Evolutionary conservation across 306 rosid genomes (phyloP).

Genomic region (Vigna unguiculata): DNA sequence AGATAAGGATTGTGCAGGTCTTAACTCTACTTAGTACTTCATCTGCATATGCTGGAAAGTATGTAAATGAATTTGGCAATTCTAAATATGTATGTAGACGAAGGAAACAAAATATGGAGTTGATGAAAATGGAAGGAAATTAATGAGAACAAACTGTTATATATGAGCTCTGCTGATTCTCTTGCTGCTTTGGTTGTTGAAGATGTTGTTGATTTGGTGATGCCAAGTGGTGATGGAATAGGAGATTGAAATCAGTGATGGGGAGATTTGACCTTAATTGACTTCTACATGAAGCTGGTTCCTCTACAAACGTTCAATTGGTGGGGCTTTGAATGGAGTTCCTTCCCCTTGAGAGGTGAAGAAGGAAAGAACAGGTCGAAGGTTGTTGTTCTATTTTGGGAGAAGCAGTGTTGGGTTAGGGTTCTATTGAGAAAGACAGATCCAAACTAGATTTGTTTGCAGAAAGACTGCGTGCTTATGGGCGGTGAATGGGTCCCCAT

Average conservation of each 20-base stretch:
- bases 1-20: background rate
- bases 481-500: conserved; percentile 84
- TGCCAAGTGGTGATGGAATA: background rate
- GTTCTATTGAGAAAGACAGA: conserved; percentile 54
- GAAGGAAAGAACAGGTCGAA: background rate
- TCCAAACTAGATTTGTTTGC: conserved; percentile 60
- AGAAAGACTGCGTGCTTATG: conserved; percentile 68
- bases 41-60: conserved; percentile 13
- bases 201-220: conserved; percentile 28
- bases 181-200: conserved; percentile 1
- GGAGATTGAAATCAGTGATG: conserved; percentile 7
- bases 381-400: background rate
- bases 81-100: background rate
- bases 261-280: background rate
- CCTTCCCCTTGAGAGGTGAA: background rate
- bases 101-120: background rate
- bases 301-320: background rate
- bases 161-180: background rate
- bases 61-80: background rate
- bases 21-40: background rate
- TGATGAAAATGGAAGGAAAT: background rate
- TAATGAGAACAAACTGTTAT: background rate
- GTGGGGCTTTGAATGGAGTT: background rate
- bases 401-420: conserved; percentile 46
- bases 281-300: background rate